Evolutionary conservation across 768 basidiomycete genomes (phyloP).

Genomic region (Cystobasidium ongulense): DNA sequence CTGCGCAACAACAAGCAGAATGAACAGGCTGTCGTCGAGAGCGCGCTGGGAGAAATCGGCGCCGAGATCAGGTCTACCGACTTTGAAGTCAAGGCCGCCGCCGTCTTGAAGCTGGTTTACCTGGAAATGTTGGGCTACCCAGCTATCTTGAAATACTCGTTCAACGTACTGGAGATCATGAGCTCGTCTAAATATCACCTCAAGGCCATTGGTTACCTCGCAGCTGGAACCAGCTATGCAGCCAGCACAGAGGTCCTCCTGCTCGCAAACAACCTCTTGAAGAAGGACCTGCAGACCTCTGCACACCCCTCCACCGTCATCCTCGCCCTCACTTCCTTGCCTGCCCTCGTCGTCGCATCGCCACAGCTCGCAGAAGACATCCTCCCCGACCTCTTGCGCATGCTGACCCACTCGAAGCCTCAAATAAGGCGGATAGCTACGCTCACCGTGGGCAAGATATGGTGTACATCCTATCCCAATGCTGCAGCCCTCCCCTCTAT

Average conservation of each 20-base stretch:
- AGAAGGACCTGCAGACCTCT: slow-evolving; percentile 56
- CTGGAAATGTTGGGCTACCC: slow-evolving; percentile 88
- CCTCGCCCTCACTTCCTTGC: slow-evolving; percentile 44
- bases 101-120: slow-evolving; percentile 90
- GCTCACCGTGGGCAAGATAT: slow-evolving; percentile 49
- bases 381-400: slow-evolving; percentile 68
- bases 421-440: slow-evolving; percentile 85
- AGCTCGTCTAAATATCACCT: slow-evolving; percentile 81
- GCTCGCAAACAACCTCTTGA: slow-evolving; percentile 87
- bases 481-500: slow-evolving; percentile 3
- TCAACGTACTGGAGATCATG: slow-evolving; percentile 97
- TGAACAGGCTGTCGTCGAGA: slow-evolving; percentile 81
- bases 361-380: slow-evolving; percentile 86
- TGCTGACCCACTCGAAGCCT: slow-evolving; percentile 81
- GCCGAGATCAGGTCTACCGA: slow-evolving; percentile 84
- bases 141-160: slow-evolving; percentile 91
- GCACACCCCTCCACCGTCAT: slow-evolving; percentile 40
- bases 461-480: slow-evolving; percentile 3
- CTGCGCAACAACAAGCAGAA: slow-evolving; percentile 91
- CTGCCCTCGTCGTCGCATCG: slow-evolving; percentile 54
- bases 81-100: slow-evolving; percentile 92
- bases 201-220: slow-evolving; percentile 92
- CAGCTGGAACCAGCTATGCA: slow-evolving; percentile 73
- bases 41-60: slow-evolving; percentile 88
- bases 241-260: slow-evolving; percentile 95